phyloP scores from a whole-genome alignment of 148 eudicot genomes.

The Rhododendron mucronatum region DNA sequence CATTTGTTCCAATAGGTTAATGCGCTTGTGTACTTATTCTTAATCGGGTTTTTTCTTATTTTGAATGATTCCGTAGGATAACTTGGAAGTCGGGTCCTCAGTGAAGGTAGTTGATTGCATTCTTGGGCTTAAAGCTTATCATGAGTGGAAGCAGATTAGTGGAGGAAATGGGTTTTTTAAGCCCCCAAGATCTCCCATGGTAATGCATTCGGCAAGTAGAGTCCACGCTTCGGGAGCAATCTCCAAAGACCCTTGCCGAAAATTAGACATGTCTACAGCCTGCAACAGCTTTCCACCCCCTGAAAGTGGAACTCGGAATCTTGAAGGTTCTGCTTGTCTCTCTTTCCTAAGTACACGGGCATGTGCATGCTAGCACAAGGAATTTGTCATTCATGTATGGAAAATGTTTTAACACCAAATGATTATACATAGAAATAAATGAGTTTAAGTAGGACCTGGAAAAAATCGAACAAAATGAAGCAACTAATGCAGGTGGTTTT shows the following conservation, averaged over 20 bases:
- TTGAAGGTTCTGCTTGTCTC: conserved; percentile 49
- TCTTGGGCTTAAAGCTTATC: conserved; percentile 66
- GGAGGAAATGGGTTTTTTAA: conserved; percentile 65
- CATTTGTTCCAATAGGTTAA: background rate
- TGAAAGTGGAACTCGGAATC: conserved; percentile 15
- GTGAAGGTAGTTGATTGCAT: conserved; percentile 79
- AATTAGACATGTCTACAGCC: conserved; percentile 43
- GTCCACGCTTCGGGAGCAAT: conserved; percentile 25
- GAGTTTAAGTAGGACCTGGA: background rate
- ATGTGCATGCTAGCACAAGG: background rate
- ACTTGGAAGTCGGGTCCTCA: conserved; percentile 63
- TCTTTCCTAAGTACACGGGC: background rate
- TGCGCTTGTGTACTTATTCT: background rate
- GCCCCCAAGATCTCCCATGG: conserved; percentile 62
- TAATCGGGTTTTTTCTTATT: background rate
- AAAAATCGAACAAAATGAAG: background rate
- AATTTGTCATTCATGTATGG: background rate
- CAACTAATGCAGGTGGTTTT: background rate
- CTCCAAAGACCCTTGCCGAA: conserved; percentile 34
- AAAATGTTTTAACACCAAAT: background rate
- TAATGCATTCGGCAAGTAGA: conserved; percentile 47
- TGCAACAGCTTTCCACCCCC: conserved; percentile 23
- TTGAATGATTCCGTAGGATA: conserved; percentile 37
- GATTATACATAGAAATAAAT: background rate
- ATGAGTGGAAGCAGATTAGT: conserved; percentile 73